Conservation (phyloP, 352 stramenopile species). For the Phytophthora pini region DNA sequence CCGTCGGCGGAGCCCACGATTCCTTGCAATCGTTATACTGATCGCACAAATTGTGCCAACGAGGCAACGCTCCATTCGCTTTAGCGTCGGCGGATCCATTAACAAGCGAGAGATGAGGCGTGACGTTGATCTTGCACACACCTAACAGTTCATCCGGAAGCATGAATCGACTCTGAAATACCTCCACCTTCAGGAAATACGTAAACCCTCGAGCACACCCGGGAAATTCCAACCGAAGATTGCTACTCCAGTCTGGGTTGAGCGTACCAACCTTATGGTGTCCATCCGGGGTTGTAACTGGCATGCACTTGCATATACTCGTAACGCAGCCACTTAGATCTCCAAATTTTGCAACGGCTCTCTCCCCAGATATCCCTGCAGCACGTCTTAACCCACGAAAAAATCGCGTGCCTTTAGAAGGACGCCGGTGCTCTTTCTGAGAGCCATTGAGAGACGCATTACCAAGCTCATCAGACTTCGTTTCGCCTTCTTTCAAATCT, state of each 20-base stretch:
- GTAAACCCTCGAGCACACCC: slow-evolving; percentile 76
- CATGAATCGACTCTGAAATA: slow-evolving; percentile 89
- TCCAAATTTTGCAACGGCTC: slow-evolving; percentile 71
- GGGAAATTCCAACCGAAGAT: slow-evolving; percentile 80
- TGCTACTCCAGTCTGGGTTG: slow-evolving; percentile 74
- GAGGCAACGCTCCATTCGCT: slow-evolving; percentile 76
- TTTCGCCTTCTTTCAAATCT: slow-evolving; percentile 44
- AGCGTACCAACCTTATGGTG: slow-evolving; percentile 41
- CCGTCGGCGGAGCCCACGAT: slow-evolving; percentile 83
- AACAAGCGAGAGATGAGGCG: slow-evolving; percentile 80
- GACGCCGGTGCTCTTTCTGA: slow-evolving; percentile 47
- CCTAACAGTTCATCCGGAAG: slow-evolving; percentile 76
- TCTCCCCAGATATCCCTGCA: slow-evolving; percentile 74
- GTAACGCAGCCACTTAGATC: slow-evolving; percentile 83
- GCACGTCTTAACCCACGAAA: slow-evolving; percentile 80
- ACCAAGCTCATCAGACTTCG: slow-evolving; percentile 30
- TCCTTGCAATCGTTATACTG: slow-evolving; percentile 90
- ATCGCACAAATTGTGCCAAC: slow-evolving; percentile 89
- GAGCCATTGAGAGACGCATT: slow-evolving; percentile 22
- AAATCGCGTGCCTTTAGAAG: slow-evolving; percentile 69
- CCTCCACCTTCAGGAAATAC: slow-evolving; percentile 82
- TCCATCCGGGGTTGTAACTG: slow-evolving; percentile 15
- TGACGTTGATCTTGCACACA: slow-evolving; percentile 88
- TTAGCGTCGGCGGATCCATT: slow-evolving; percentile 84
- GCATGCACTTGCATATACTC: slow-evolving; percentile 68